Conservation (phyloP, 225 moss, liverwort and hornwort species). For the Lunularia cruciata region DNA sequence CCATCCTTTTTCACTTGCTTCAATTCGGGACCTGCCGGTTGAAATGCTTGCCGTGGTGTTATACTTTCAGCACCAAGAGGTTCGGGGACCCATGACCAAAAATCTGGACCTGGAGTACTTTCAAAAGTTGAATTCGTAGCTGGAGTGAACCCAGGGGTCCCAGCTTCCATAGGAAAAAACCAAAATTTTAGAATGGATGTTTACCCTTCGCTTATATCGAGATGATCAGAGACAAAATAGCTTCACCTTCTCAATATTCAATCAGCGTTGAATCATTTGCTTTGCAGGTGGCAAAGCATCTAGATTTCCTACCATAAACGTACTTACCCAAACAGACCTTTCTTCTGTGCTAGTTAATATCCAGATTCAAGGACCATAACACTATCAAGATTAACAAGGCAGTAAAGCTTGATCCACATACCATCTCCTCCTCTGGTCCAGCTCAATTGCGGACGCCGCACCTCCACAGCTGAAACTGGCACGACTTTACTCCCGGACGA, state of each 20-base stretch:
- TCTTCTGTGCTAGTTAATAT: no score
- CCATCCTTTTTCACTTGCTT: slow-evolving; percentile 41
- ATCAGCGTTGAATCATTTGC: no score
- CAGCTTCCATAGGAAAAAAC: slow-evolving; percentile 33
- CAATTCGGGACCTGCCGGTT: slow-evolving; percentile 20
- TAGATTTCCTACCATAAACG: no score
- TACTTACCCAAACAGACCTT: no score
- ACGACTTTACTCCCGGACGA: slow-evolving; percentile 43
- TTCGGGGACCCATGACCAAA: slow-evolving; percentile 97
- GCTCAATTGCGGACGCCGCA: slow-evolving; percentile 45
- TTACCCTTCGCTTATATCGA: no score
- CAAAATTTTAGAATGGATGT: no score
- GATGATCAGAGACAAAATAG: no score
- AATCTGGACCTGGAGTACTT: slow-evolving; percentile 84
- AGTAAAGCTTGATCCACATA: no score
- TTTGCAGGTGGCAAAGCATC: no score
- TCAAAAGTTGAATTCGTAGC: slow-evolving; percentile 55
- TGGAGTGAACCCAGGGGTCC: slow-evolving; percentile 32
- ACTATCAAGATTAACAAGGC: no score
- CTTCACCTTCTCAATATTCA: no score
- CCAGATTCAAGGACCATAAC: no score
- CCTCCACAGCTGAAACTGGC: slow-evolving; percentile 65
- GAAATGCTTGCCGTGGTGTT: slow-evolving; percentile 27
- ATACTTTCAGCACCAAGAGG: slow-evolving; percentile 37
- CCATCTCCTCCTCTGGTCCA: background rate